phyloP scores from a whole-genome alignment of 306 rosid genomes.

The Sindora glabra region DNA sequence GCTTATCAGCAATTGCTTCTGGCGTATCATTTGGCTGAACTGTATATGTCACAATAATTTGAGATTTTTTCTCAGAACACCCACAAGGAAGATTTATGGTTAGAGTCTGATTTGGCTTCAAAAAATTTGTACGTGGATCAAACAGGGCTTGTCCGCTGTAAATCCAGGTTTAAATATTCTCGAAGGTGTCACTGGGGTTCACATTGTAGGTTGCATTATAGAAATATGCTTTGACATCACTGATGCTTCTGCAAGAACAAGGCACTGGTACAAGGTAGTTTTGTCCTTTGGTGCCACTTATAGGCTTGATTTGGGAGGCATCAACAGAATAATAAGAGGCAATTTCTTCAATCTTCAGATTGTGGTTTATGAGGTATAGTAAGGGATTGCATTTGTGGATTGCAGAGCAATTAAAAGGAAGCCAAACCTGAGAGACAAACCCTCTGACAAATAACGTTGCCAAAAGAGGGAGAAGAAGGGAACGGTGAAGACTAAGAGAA shows the following conservation, averaged over 20 bases:
- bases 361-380: slow-evolving; percentile 37
- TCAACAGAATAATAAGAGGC: slow-evolving; percentile 36
- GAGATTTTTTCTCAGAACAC: slow-evolving; percentile 42
- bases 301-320: slow-evolving; percentile 32
- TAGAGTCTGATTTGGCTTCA: too few species aligned
- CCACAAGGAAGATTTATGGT: slow-evolving; percentile 63
- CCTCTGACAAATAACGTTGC: not conserved
- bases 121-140: too few species aligned
- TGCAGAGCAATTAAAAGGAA: slow-evolving; percentile 41
- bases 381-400: slow-evolving; percentile 47
- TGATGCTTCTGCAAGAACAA: slow-evolving; percentile 60
- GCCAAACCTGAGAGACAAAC: slow-evolving; percentile 2
- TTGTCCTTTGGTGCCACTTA: slow-evolving; percentile 10
- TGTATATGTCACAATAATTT: slow-evolving; percentile 65
- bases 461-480: slow-evolving; percentile 26
- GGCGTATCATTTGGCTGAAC: slow-evolving; percentile 50
- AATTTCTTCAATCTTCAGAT: slow-evolving; percentile 18
- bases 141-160: slow-evolving; percentile 68
- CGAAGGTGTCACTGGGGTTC: slow-evolving; percentile 19
- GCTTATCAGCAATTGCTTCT: slow-evolving; percentile 23
- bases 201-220: slow-evolving; percentile 42
- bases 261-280: slow-evolving; percentile 58
- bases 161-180: slow-evolving; percentile 5
- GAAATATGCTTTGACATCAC: slow-evolving; percentile 38
- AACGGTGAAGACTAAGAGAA: slow-evolving; percentile 19